These are phyloP conservation scores for Polyporus arcularius DNA, from an alignment of 768 basidiomycete genomes.

Conservation along the genomic window DNA sequence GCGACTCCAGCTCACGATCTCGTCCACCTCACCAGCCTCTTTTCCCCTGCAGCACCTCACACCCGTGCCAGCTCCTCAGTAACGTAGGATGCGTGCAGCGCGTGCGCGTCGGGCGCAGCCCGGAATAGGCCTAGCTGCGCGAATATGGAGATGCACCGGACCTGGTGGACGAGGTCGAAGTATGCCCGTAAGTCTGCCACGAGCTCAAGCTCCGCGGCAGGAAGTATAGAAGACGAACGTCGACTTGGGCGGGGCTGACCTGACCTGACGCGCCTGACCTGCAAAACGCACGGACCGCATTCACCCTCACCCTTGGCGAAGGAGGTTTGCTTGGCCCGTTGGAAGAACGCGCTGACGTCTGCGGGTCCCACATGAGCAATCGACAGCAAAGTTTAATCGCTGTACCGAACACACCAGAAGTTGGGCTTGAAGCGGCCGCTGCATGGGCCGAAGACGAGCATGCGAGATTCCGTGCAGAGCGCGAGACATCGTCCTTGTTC, in stretches of 20 bases:
- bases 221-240: not conserved
- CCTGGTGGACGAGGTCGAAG: slow-evolving; percentile 51
- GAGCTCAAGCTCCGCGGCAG: slow-evolving; percentile 49
- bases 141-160: slow-evolving; percentile 21
- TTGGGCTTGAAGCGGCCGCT: not conserved
- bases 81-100: slow-evolving; percentile 27
- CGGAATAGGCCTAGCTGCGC: slow-evolving; percentile 28
- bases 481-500: slow-evolving; percentile 40
- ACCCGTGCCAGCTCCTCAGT: slow-evolving; percentile 31
- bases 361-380: too few relatives aligned
- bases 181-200: slow-evolving; percentile 70
- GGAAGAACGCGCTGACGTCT: too few relatives aligned
- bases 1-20: too few relatives aligned
- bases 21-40: too few relatives aligned
- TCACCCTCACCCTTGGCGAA: too few relatives aligned
- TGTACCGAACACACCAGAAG: slow-evolving; percentile 1
- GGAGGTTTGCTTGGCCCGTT: too few relatives aligned
- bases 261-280: slow-evolving; percentile 8
- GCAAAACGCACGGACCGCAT: not conserved
- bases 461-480: slow-evolving; percentile 23
- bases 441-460: not conserved
- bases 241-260: not conserved
- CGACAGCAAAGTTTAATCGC: too few relatives aligned
- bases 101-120: slow-evolving; percentile 16
- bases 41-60: too few relatives aligned